phyloP scores from a whole-genome alignment of 345 rosid genomes.

The Rubroshorea leprosula region DNA sequence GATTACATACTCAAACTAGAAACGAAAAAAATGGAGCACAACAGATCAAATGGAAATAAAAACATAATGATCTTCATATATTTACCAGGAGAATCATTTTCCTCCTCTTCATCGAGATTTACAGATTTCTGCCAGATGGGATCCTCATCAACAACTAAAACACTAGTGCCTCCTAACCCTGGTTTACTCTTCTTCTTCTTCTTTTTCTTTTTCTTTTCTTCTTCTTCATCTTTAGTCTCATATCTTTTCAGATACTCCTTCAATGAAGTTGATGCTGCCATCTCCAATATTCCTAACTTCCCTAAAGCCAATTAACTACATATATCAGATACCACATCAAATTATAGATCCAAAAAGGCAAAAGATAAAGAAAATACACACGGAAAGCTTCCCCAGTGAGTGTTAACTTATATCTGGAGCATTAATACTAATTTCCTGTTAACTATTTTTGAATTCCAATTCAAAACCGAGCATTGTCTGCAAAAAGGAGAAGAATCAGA shows the following conservation, averaged over 20 bases:
- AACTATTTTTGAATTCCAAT: too few species aligned
- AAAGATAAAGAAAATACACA: too few species aligned
- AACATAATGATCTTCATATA: neutral
- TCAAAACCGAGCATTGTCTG: too few species aligned
- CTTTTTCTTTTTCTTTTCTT: constrained; percentile 64
- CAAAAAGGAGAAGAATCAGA: too few species aligned
- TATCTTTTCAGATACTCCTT: constrained; percentile 80
- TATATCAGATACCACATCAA: neutral
- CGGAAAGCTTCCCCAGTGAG: too few species aligned
- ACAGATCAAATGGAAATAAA: neutral
- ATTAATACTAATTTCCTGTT: too few species aligned
- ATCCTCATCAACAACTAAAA: constrained; percentile 79
- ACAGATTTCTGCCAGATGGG: constrained; percentile 89
- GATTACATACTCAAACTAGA: constrained; percentile 1
- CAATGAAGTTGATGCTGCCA: constrained; percentile 36
- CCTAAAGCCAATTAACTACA: neutral
- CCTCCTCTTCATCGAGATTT: constrained; percentile 50
- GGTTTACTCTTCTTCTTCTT: constrained; percentile 50
- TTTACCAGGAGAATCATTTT: constrained; percentile 68
- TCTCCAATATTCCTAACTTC: neutral
- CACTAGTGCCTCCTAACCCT: constrained; percentile 34
- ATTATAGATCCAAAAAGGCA: too few species aligned
- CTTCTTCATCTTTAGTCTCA: constrained; percentile 42
- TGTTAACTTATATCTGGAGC: too few species aligned
- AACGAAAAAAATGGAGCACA: neutral